Evolutionary conservation across 2,329 filamentous ascomycete genomes (phyloP).

Genomic region (Ceratocystis alfenasii): DNA sequence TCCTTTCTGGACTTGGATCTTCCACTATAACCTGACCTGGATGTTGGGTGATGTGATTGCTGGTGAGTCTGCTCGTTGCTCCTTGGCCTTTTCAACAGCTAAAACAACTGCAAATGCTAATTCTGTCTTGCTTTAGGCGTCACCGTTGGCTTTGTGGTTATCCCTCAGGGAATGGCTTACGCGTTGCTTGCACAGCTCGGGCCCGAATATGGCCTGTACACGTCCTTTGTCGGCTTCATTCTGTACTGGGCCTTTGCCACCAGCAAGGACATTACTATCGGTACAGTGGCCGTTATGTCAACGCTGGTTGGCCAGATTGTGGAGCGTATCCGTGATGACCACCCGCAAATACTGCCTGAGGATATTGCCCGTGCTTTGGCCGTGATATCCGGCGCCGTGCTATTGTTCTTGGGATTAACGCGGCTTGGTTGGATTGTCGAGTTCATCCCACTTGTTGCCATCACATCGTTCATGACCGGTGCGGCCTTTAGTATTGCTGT

Average conservation of each 20-base stretch:
- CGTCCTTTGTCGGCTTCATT: slow-evolving; percentile 89
- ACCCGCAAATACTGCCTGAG: slow-evolving; percentile 33
- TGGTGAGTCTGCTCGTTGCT: slow-evolving; percentile 45
- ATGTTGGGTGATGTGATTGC: slow-evolving; percentile 37
- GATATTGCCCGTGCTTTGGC: slow-evolving; percentile 39
- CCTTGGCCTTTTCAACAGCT: neutral
- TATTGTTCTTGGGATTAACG: slow-evolving; percentile 39
- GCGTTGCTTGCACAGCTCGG: slow-evolving; percentile 38
- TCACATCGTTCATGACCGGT: slow-evolving; percentile 45
- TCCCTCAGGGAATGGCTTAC: slow-evolving; percentile 44
- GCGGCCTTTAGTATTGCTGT: slow-evolving; percentile 40
- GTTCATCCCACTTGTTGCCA: slow-evolving; percentile 41
- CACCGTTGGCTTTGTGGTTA: slow-evolving; percentile 54
- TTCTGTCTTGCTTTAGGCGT: slow-evolving; percentile 43
- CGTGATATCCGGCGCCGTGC: slow-evolving; percentile 38
- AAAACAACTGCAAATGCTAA: slow-evolving; percentile 1
- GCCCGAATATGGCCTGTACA: slow-evolving; percentile 44
- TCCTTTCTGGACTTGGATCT: slow-evolving; percentile 40
- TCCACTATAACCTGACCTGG: slow-evolving; percentile 40
- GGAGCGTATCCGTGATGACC: slow-evolving; percentile 29
- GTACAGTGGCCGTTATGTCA: slow-evolving; percentile 48
- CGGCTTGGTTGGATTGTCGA: slow-evolving; percentile 44
- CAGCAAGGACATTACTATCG: slow-evolving; percentile 96
- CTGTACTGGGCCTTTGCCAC: slow-evolving; percentile 98
- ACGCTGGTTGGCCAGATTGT: slow-evolving; percentile 41